A percentile compares a stretch with the other conserved stretches of the same genome.
Evolutionary conservation across 768 basidiomycete species (phyloP).

Genomic region (Tylopilus intermedius): DNA sequence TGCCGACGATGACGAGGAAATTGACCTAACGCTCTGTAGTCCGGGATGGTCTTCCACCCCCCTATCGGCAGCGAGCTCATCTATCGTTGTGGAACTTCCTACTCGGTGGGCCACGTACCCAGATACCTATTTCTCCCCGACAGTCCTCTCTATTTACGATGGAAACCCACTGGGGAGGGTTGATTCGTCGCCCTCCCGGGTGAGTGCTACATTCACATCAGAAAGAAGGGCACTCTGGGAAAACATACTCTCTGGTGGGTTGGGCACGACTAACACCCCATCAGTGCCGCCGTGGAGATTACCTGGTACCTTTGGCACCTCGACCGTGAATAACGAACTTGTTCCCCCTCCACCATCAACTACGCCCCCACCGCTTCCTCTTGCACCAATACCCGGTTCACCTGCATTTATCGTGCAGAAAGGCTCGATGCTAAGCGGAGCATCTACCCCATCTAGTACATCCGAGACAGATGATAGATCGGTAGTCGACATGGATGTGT

Average conservation of each 20-base stretch:
- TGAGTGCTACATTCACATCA: conserved; percentile 30
- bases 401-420: not conserved
- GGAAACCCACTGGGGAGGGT: conserved; percentile 32
- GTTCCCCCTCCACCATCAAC: conserved; percentile 32
- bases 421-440: not conserved
- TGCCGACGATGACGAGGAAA: conserved; percentile 33
- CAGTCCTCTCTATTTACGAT: conserved; percentile 49
- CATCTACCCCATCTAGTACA: not conserved
- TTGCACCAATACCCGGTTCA: conserved; percentile 10
- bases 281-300: conserved; percentile 23
- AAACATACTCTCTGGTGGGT: conserved; percentile 27
- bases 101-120: conserved; percentile 64
- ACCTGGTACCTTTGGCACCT: conserved; percentile 14
- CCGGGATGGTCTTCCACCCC: not conserved
- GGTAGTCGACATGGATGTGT: conserved; percentile 26
- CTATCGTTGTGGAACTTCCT: not conserved
- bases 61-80: conserved; percentile 3
- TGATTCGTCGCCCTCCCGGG: conserved; percentile 24
- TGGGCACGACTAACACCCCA: not conserved
- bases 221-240: conserved; percentile 41
- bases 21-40: conserved; percentile 22
- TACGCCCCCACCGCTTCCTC: conserved; percentile 32
- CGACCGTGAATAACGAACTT: conserved; percentile 7
- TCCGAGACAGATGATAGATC: conserved; percentile 5
- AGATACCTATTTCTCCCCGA: conserved; percentile 51